A percentile compares a stretch with the other conserved stretches of the same genome.
These are phyloP conservation scores for Chenopodium quinoa DNA, from an alignment of 148 eudicot species.

Conservation along the genomic window DNA sequence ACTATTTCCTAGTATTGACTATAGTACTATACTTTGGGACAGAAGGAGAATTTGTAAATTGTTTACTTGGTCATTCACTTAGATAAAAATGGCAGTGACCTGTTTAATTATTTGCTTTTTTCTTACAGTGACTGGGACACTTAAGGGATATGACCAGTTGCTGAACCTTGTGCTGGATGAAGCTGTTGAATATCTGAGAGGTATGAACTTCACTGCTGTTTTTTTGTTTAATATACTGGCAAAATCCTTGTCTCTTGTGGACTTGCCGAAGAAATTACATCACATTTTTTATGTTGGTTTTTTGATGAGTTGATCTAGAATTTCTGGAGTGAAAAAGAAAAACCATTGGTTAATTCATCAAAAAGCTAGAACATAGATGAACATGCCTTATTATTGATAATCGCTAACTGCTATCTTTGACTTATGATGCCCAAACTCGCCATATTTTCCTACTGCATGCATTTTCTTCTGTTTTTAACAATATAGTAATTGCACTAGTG, in stretches of 20 bases:
- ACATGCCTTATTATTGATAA: too few species aligned
- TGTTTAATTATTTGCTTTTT: not conserved
- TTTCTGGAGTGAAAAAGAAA: not conserved
- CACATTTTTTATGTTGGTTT: not conserved
- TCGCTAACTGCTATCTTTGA: too few species aligned
- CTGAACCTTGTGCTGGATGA: constrained; percentile 96
- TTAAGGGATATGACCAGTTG: constrained; percentile 94
- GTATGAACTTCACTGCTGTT: constrained; percentile 30
- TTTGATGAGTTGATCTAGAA: not conserved
- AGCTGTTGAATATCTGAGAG: constrained; percentile 83
- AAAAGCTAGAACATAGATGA: not conserved
- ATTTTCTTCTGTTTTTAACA: too few species aligned
- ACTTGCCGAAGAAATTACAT: not conserved
- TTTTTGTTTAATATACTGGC: not conserved
- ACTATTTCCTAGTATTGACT: not conserved
- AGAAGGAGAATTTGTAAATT: not conserved
- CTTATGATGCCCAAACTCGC: too few species aligned
- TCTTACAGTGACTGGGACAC: constrained; percentile 70
- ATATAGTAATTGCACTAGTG: too few species aligned
- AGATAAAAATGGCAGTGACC: not conserved
- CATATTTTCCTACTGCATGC: too few species aligned
- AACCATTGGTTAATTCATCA: not conserved
- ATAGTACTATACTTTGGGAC: not conserved
- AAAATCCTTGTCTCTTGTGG: not conserved
- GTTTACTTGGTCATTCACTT: not conserved